phyloP scores from a whole-genome alignment of 441 rosid species.

The Rhodomyrtus psidioides region DNA sequence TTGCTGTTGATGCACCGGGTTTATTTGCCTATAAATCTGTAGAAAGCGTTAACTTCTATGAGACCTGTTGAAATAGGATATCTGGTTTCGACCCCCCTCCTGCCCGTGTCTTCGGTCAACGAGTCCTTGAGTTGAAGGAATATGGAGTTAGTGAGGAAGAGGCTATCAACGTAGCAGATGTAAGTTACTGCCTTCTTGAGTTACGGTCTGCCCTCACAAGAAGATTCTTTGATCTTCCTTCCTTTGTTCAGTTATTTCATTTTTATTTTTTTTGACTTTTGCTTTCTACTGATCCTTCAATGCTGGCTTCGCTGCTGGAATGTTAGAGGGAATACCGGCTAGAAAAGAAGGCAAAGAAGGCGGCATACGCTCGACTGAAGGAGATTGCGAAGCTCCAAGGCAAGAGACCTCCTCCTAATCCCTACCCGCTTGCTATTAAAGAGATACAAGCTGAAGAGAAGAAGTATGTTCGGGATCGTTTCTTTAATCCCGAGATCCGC shows the following conservation, averaged over 20 bases:
- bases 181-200: conserved; percentile 15
- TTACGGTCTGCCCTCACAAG: neutral
- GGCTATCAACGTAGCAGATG: conserved; percentile 78
- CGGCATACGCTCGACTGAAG: conserved; percentile 56
- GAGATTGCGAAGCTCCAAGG: conserved; percentile 54
- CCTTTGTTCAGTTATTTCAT: neutral
- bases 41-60: neutral
- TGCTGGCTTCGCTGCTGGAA: neutral
- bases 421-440: conserved; percentile 49
- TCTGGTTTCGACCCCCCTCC: conserved; percentile 55
- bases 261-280: neutral
- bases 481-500: conserved; percentile 26
- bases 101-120: conserved; percentile 50
- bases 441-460: conserved; percentile 50
- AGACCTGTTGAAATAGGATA: conserved; percentile 29
- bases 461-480: conserved; percentile 33
- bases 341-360: conserved; percentile 52
- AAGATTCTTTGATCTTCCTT: neutral
- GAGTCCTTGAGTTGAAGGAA: conserved; percentile 68
- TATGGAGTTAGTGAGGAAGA: conserved; percentile 61
- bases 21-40: neutral
- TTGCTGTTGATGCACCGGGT: neutral
- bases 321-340: conserved; percentile 57
- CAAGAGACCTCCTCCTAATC: conserved; percentile 66
- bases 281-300: neutral